phyloP scores from a whole-genome alignment of 2,329 filamentous ascomycete species.

The Curvularia sp. region DNA sequence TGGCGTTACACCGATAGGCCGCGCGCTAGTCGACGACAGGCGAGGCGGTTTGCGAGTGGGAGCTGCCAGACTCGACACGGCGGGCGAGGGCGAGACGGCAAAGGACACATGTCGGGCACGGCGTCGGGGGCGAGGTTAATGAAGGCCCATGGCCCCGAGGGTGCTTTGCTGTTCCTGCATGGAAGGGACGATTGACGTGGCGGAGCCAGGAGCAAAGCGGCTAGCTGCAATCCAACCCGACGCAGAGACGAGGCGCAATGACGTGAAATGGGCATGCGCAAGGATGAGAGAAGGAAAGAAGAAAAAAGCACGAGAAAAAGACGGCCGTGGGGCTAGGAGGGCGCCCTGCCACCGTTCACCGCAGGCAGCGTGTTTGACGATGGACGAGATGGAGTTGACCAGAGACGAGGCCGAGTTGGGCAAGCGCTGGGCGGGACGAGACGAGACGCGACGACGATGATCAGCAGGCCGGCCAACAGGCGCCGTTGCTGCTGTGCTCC shows the following conservation, averaged over 20 bases:
- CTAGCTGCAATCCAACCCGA: conserved; percentile 19
- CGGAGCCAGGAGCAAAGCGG: conserved; percentile 30
- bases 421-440: conserved; percentile 7
- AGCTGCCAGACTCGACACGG: conserved; percentile 31
- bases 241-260: conserved; percentile 24
- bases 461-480: conserved; percentile 9
- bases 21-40: background rate
- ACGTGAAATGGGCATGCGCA: conserved; percentile 21
- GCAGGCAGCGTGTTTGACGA: background rate
- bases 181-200: conserved; percentile 45
- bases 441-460: conserved; percentile 10
- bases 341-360: conserved; percentile 30
- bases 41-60: conserved; percentile 30
- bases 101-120: conserved; percentile 37
- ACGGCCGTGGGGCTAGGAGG: conserved; percentile 22
- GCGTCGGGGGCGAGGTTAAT: conserved; percentile 35
- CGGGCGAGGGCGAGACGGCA: conserved; percentile 31
- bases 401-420: conserved; percentile 8
- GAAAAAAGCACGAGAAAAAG: conserved; percentile 11
- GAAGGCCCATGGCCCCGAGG: conserved; percentile 30
- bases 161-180: conserved; percentile 49
- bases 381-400: background rate
- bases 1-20: background rate
- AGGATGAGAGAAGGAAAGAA: conserved; percentile 14
- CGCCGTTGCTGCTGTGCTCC: background rate